Percentiles rank a stretch among this genome's conserved stretches.
Conservation (phyloP, 73 alveolate genomes). For the Breviolum minutum region DNA sequence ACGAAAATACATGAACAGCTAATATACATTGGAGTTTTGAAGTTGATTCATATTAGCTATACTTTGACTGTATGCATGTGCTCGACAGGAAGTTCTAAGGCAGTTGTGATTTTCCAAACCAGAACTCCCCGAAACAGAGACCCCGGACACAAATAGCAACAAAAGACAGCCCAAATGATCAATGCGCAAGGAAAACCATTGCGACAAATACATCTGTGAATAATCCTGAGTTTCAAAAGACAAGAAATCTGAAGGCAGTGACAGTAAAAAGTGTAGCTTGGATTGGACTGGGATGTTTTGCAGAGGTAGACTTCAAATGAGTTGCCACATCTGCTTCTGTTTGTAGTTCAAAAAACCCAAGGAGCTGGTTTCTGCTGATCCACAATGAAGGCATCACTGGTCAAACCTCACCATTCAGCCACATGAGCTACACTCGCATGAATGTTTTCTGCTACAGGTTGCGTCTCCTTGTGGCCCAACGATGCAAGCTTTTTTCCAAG, state of each 20-base stretch:
- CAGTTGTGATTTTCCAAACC: not conserved
- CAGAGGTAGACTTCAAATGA: not conserved
- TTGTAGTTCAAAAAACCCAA: not conserved
- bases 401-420: not conserved
- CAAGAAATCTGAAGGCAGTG: not conserved
- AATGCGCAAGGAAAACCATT: constrained; percentile 82
- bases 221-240: constrained; percentile 2
- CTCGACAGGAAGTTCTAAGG: not conserved
- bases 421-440: not conserved
- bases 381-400: constrained; percentile 61
- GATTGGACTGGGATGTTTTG: no score
- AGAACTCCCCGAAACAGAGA: not conserved
- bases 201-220: constrained; percentile 59
- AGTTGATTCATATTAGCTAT: no score
- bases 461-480: no score
- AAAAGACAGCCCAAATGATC: constrained; percentile 54
- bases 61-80: no score
- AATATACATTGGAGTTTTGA: no score
- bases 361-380: constrained; percentile 81
- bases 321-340: not conserved
- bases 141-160: constrained; percentile 21
- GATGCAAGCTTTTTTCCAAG: no score
- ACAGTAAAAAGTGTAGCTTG: not conserved
- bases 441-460: no score
- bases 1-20: no score